These are phyloP conservation scores for Crepidotus variabilis DNA, from an alignment of 768 basidiomycete species.

Conservation along the genomic window DNA sequence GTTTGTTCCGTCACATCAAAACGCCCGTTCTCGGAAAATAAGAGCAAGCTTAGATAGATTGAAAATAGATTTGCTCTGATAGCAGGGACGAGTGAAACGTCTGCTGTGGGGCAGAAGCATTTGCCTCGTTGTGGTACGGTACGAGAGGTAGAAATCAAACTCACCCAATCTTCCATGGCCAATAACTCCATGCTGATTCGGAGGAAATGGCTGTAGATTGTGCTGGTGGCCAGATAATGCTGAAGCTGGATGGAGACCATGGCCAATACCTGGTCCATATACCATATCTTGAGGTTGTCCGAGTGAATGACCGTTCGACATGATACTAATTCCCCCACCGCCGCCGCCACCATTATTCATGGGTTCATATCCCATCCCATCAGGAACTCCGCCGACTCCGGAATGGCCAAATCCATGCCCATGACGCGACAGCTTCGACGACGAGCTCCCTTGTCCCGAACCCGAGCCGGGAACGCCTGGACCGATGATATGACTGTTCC, in stretches of 20 bases:
- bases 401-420: background rate
- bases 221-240: constrained; percentile 25
- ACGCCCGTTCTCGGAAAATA: background rate
- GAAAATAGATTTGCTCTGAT: background rate
- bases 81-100: background rate
- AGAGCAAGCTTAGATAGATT: background rate
- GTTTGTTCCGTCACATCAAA: constrained; percentile 27
- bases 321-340: constrained; percentile 3
- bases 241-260: constrained; percentile 9
- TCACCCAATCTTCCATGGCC: background rate
- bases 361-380: background rate
- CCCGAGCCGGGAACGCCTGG: constrained; percentile 4
- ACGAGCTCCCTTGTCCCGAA: background rate
- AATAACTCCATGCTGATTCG: constrained; percentile 5
- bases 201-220: constrained; percentile 23
- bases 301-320: background rate
- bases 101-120: too few relatives aligned
- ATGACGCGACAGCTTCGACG: background rate
- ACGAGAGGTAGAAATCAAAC: background rate
- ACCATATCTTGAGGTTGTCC: background rate
- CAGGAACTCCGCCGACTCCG: background rate
- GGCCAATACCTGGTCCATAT: constrained; percentile 4
- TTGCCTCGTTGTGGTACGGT: too few relatives aligned
- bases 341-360: constrained; percentile 1
- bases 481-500: constrained; percentile 6